Percentiles rank a stretch among this genome's conserved stretches.
phyloP scores from a whole-genome alignment of 2,329 filamentous ascomycete genomes.

The Ascochyta rabiei region DNA sequence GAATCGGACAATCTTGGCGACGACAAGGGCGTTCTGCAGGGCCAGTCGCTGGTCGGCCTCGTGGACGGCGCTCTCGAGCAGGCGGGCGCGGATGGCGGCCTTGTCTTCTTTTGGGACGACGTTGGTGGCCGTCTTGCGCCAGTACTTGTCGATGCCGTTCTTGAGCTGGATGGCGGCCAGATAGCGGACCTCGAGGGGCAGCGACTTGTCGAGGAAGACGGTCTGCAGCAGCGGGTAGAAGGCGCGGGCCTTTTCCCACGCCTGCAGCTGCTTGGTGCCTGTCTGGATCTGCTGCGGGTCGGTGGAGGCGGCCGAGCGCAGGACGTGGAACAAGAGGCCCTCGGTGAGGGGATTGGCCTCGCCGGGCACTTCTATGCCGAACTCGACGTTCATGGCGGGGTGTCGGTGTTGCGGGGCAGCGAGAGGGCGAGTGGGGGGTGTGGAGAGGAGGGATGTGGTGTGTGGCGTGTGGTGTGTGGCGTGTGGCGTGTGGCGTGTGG shows the following conservation, averaged over 20 bases:
- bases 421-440: background rate
- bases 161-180: slow-evolving; percentile 93
- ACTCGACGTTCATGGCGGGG: slow-evolving; percentile 41
- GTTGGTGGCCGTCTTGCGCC: slow-evolving; percentile 80
- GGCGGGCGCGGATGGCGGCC: slow-evolving; percentile 71
- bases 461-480: background rate
- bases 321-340: slow-evolving; percentile 54
- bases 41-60: slow-evolving; percentile 79
- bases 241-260: slow-evolving; percentile 56
- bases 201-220: slow-evolving; percentile 78
- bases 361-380: slow-evolving; percentile 74
- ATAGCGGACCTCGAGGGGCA: slow-evolving; percentile 80
- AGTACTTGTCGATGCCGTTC: slow-evolving; percentile 94
- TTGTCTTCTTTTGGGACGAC: slow-evolving; percentile 74
- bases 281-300: slow-evolving; percentile 58
- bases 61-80: slow-evolving; percentile 77
- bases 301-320: slow-evolving; percentile 55
- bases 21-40: slow-evolving; percentile 84
- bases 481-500: background rate
- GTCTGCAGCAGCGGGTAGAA: slow-evolving; percentile 63
- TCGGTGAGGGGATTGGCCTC: slow-evolving; percentile 70
- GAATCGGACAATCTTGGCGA: slow-evolving; percentile 85
- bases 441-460: background rate
- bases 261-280: slow-evolving; percentile 58
- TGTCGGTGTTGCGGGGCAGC: slow-evolving; percentile 12